These are phyloP conservation scores for Arthrinium puccinioides DNA, from an alignment of 2,329 filamentous ascomycete genomes.

Conservation along the genomic window DNA sequence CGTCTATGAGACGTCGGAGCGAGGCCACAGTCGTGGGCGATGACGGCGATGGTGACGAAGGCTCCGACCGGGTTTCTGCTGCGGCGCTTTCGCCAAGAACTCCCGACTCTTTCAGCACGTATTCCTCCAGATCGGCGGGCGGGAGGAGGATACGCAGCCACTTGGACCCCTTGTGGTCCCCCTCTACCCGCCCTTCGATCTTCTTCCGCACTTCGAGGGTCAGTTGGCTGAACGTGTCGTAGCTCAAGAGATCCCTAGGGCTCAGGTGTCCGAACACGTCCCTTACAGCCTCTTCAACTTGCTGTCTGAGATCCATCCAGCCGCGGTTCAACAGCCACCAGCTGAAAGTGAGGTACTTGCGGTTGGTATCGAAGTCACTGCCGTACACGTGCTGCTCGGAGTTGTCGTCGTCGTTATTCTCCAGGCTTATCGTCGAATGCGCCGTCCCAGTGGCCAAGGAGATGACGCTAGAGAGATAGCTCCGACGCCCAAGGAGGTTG, in stretches of 20 bases:
- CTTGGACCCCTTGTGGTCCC: conserved; percentile 41
- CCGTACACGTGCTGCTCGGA: conserved; percentile 76
- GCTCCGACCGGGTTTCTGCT: conserved; percentile 24
- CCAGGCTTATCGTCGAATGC: conserved; percentile 74
- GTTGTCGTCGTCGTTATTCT: conserved; percentile 89
- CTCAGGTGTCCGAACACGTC: conserved; percentile 86
- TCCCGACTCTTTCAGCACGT: conserved; percentile 79
- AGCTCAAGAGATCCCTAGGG: conserved; percentile 78
- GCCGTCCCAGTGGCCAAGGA: conserved; percentile 73
- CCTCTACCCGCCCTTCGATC: conserved; percentile 59
- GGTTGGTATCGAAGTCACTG: conserved; percentile 92
- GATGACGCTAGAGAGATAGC: conserved; percentile 92
- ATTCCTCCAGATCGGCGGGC: conserved; percentile 67
- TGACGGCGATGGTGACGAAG: conserved; percentile 21
- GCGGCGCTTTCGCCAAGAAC: conserved; percentile 51
- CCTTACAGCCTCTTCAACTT: conserved; percentile 78
- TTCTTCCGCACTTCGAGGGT: conserved; percentile 77
- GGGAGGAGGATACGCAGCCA: conserved; percentile 87
- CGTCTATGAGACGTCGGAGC: conserved; percentile 80
- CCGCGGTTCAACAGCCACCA: conserved; percentile 96
- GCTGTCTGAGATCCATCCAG: conserved; percentile 74
- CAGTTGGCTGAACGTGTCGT: conserved; percentile 72
- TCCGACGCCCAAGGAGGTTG: conserved; percentile 90
- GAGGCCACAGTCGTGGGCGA: conserved; percentile 41
- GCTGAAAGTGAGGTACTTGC: conserved; percentile 90